Evolutionary conservation across 83 land plant species (phyloP).

Genomic region (Larix sibirica): DNA sequence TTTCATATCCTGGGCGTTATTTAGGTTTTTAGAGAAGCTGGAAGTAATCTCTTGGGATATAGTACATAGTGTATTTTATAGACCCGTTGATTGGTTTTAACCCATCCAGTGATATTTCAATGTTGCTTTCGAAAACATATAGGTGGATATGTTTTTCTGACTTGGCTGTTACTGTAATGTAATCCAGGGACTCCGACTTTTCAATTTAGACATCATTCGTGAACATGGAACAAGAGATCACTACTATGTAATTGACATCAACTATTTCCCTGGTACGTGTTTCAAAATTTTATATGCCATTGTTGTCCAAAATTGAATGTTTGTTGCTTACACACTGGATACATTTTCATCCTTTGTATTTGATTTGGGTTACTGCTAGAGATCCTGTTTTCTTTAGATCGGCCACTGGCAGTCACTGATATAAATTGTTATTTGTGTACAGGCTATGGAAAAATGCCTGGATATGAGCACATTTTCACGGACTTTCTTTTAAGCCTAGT

Average conservation of each 20-base stretch:
- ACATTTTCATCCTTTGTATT: background rate
- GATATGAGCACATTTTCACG: constrained; percentile 78
- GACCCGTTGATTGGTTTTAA: no score
- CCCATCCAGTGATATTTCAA: background rate
- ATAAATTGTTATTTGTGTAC: constrained; percentile 6
- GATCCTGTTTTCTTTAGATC: background rate
- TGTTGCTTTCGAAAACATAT: background rate
- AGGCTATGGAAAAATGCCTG: constrained; percentile 88
- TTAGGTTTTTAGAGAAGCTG: background rate
- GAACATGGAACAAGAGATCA: constrained; percentile 75
- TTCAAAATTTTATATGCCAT: background rate
- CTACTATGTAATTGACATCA: constrained; percentile 88
- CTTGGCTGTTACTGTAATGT: background rate
- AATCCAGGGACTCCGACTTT: constrained; percentile 70
- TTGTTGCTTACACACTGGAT: background rate
- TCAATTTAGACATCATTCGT: constrained; percentile 90
- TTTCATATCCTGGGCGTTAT: no score
- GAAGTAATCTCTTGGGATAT: background rate
- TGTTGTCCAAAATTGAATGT: background rate
- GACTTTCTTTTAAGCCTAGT: constrained; percentile 68
- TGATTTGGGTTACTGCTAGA: background rate
- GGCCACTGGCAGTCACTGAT: background rate
- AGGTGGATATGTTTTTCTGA: background rate
- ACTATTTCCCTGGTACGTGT: constrained; percentile 84
- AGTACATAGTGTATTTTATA: no score